phyloP scores from a whole-genome alignment of 73 alveolate species.

The Symbiodinium natans region DNA sequence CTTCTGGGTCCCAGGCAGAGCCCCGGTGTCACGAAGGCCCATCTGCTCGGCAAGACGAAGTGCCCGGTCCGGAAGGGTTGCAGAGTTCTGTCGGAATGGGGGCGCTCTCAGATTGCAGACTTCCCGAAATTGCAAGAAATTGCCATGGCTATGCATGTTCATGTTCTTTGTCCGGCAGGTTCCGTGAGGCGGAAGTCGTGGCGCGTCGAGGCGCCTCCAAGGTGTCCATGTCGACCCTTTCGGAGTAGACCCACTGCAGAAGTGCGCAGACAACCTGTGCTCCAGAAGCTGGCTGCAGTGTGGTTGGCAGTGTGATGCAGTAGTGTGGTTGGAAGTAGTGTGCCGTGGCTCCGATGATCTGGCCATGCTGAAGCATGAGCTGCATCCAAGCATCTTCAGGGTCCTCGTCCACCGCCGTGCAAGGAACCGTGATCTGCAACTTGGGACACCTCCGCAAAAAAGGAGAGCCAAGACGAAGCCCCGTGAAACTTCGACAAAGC shows the following conservation, averaged over 20 bases:
- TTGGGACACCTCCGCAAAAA: neutral
- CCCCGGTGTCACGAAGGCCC: neutral
- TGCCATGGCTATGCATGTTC: no score
- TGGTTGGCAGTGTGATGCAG: neutral
- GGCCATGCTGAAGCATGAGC: slow-evolving; percentile 14
- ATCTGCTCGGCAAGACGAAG: neutral
- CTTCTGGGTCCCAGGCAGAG: neutral
- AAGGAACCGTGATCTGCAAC: neutral
- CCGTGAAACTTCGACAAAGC: no score
- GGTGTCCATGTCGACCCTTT: neutral
- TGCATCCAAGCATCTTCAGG: neutral
- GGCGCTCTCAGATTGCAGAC: no score
- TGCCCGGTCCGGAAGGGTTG: neutral
- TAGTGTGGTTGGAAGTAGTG: neutral
- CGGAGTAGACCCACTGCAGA: slow-evolving; percentile 50
- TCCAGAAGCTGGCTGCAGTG: neutral
- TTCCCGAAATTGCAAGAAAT: no score
- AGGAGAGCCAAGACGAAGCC: no score
- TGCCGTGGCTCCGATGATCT: neutral
- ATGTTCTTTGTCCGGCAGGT: no score
- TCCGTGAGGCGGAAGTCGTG: no score
- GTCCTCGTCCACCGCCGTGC: neutral
- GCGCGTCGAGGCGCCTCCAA: neutral
- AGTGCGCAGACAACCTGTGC: slow-evolving; percentile 25
- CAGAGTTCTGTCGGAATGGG: no score